Evolutionary conservation across 1,284 basidiomycete genomes (phyloP).

Genomic region (Thelephora terrestris): DNA sequence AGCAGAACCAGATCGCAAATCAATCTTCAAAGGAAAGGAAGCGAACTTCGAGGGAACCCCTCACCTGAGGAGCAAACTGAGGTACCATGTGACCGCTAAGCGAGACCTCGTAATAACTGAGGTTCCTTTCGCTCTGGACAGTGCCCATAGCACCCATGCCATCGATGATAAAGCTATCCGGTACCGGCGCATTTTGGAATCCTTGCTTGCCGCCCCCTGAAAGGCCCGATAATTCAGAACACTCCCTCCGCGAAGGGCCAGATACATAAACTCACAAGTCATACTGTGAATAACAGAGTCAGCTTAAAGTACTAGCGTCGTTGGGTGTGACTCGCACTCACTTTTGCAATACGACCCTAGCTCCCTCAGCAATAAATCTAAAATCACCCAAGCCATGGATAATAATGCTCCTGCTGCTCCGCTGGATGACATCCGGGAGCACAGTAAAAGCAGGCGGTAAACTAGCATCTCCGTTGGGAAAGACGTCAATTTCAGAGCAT

Average conservation of each 20-base stretch:
- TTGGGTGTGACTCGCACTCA: too few relatives aligned
- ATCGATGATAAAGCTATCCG: constrained; percentile 61
- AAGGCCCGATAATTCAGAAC: not conserved
- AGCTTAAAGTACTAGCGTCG: too few relatives aligned
- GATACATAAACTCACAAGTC: constrained; percentile 54
- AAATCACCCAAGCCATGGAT: constrained; percentile 66
- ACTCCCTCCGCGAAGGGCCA: constrained; percentile 13
- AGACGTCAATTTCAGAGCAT: constrained; percentile 52
- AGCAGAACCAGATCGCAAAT: not conserved
- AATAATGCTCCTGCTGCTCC: constrained; percentile 58
- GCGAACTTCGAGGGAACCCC: too few relatives aligned
- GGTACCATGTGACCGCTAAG: constrained; percentile 69
- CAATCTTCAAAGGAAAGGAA: not conserved
- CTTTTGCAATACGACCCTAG: constrained; percentile 60
- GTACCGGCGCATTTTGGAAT: constrained; percentile 55
- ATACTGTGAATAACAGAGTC: too few relatives aligned
- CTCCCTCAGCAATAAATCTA: constrained; percentile 60
- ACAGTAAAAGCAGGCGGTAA: constrained; percentile 52
- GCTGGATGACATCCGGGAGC: constrained; percentile 66
- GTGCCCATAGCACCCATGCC: constrained; percentile 57
- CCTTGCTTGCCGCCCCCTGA: constrained; percentile 59
- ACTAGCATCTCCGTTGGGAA: constrained; percentile 50
- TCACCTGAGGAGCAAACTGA: constrained; percentile 52
- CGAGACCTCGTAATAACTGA: constrained; percentile 56
- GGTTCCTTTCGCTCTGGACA: constrained; percentile 52